Evolutionary conservation across 257 asterid genomes (phyloP), one percentile per base, ranked within the genome.

Genomic region (Plantago ovata): DNA sequence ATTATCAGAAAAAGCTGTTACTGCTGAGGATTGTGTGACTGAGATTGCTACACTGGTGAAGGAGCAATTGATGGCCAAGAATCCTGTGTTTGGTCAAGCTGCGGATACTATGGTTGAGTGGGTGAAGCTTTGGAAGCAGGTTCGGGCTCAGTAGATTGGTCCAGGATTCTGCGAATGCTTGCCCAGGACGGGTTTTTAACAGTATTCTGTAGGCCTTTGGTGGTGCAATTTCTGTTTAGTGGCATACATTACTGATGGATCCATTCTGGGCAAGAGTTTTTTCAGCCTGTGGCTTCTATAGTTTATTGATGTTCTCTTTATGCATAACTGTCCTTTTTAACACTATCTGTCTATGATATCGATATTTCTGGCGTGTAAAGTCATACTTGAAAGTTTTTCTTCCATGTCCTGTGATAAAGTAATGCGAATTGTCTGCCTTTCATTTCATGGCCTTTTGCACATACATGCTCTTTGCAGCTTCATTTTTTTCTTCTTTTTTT

Each of bases 101-200:
- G 95, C 89, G 1, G 95, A 75, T 22, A 54, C 70, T 45, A 91
- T 87, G 96, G 68, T 78, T 38, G 96, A 84, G 72, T 87, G 96
- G 98, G 51, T 79, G 59, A 75, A 83, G 83, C 79, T 91, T 6
- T 87, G 98, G 95, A 91, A 85, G 64, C 58, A 65, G 10, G 85
- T 77, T 3, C 72, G 64, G 57, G 60, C 74, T 38, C 64, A 50
- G 68, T 72, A 75, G 68, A 24, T 3, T 22, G 36, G 38, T 16
- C 3, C 3, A 20, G 9, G 12, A 3, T 50, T 22, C 24, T 12
- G 10, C 36, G 12, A 15, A 22, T 28, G 20, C 55, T 3, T 50
- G 54, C 19, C 38, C 55, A 50, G 38, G 22, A 4, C 16, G 4
- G 38, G 11, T 20, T 50, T 20, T 12, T 32, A 22, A 50, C n/a